Evolutionary conservation across 805 yeast species (phyloP), one percentile per base, ranked within the genome.

Genomic region (Candida vaughaniae): DNA sequence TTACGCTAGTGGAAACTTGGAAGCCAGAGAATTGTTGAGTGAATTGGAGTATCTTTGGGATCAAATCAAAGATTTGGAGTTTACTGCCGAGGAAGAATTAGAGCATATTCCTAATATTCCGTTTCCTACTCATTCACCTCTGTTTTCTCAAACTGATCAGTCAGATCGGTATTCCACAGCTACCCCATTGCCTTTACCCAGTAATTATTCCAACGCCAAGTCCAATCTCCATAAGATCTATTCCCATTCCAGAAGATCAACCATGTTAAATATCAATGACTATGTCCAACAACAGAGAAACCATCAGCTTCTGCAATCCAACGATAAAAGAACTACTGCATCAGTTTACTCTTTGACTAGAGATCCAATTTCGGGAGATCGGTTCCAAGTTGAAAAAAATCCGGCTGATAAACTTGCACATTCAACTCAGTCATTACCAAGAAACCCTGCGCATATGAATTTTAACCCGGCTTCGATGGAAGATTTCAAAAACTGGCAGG

Each of bases 31-130:
- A 50, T 66, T 81, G 35, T 65, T 83, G 37, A 60, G 68, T 30
- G 93, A 85, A 49, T 69, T 87, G 46, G 90, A 85, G 53, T 75
- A 70, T 46, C 60, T 82, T 28, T 86, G 90, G 89, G 83, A 80
- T 55, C 88, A 80, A 53, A 77, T 82, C 42, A 77, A 75, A 47
- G 78, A 78, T 48, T 46, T 67, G 22, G 63, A 56, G 23, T 56
- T 52, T 34, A 35, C 42, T n/a, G 41, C 55, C 11, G 67, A 64
- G 29, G 65, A 64, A 11, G 66, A 58, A 12, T 33, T 34, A 22
- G 57, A 52, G 8, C 51, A 56, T 27, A 47, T 47, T 16, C 45
- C 43, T 5, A 44, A 42, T 28, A 48, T 42, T 31, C 56, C 57
- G 10, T 48, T 61, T 22, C 68, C 68, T 7, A 48, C 60, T 15